A percentile compares a stretch with the other conserved stretches of the same genome.
Conservation (phyloP, 164 flowering plant species). For the Magnolia kwangsiensis region DNA sequence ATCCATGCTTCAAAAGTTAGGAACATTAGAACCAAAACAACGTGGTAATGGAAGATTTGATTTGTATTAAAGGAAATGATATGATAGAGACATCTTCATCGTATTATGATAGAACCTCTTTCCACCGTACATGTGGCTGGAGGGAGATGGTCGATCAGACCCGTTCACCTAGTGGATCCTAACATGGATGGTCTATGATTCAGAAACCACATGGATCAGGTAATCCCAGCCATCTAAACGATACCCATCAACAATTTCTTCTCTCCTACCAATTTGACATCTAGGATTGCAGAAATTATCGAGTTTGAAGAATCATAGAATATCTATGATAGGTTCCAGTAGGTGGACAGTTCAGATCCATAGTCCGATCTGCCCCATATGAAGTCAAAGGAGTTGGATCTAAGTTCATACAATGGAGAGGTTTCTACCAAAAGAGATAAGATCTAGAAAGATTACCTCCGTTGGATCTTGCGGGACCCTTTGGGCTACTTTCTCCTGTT, state of each 20-base stretch:
- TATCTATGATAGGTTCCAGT: neutral
- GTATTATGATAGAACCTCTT: neutral
- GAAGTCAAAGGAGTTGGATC: neutral
- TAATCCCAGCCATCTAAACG: neutral
- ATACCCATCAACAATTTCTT: no score
- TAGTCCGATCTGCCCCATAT: neutral
- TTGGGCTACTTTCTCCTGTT: constrained; percentile 4
- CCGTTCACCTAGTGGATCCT: neutral
- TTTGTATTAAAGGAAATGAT: neutral
- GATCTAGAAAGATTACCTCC: constrained; percentile 2
- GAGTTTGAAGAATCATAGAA: no score
- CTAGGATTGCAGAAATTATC: no score
- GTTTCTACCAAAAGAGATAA: neutral
- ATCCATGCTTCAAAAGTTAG: constrained; percentile 2
- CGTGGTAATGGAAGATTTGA: neutral
- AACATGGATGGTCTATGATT: neutral
- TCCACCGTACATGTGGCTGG: neutral
- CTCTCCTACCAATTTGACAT: neutral
- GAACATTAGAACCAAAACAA: neutral
- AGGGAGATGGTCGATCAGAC: neutral
- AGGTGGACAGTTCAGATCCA: neutral
- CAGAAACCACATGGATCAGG: neutral
- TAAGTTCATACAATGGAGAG: neutral
- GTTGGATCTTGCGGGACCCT: constrained; percentile 8
- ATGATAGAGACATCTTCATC: neutral